These are phyloP conservation scores for Wallacemonas sp. DNA, from an alignment of 208 protist genomes.

Conservation along the genomic window DNA sequence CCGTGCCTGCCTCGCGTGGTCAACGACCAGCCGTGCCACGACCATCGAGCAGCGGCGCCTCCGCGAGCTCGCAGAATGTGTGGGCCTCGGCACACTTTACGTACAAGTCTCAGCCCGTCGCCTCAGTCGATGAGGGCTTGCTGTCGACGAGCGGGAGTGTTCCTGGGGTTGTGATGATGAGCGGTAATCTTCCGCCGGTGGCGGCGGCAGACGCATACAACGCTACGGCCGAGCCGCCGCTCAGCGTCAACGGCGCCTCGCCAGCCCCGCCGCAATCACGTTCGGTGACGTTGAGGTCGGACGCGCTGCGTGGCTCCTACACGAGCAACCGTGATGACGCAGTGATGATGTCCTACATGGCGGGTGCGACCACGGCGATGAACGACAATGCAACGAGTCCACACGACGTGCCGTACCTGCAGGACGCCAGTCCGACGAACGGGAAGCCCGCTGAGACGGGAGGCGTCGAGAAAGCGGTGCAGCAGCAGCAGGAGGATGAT, in stretches of 20 bases:
- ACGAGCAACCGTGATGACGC: constrained; percentile 2
- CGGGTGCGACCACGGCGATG: neutral
- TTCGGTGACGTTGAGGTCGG: too few species aligned
- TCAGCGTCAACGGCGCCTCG: too few species aligned
- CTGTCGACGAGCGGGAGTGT: too few species aligned
- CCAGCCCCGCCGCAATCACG: too few species aligned
- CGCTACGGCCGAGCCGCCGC: too few species aligned
- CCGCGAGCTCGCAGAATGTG: neutral
- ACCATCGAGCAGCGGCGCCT: neutral
- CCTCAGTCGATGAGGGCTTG: neutral
- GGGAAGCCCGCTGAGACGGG: neutral
- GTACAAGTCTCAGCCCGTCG: neutral
- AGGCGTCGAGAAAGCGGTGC: neutral
- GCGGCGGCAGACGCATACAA: too few species aligned
- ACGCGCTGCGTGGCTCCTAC: too few species aligned
- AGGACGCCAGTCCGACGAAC: too few species aligned
- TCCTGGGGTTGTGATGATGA: too few species aligned
- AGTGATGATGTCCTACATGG: neutral
- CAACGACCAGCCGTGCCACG: neutral
- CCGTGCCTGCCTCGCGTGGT: neutral
- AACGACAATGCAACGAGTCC: neutral
- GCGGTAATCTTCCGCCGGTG: too few species aligned
- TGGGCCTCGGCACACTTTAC: constrained; percentile 13
- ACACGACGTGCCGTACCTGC: neutral
- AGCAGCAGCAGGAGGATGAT: neutral